phyloP scores from a whole-genome alignment of 2,329 filamentous ascomycete genomes.

The Sporothrix curviconia region DNA sequence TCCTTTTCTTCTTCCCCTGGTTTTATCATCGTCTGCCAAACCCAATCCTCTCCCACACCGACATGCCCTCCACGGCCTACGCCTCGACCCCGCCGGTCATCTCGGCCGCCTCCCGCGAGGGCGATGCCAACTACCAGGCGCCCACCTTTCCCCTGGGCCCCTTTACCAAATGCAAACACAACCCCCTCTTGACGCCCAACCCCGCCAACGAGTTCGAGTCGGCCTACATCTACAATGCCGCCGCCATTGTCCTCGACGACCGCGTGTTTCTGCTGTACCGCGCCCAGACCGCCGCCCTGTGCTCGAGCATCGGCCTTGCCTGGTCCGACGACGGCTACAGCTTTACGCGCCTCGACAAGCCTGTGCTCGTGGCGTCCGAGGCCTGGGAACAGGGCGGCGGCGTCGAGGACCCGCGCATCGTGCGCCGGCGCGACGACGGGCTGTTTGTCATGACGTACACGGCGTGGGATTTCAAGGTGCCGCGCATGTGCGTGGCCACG shows the following conservation, averaged over 20 bases:
- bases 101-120: background rate
- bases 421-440: constrained; percentile 28
- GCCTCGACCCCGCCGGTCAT: background rate
- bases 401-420: constrained; percentile 30
- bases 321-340: constrained; percentile 31
- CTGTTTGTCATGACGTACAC: constrained; percentile 34
- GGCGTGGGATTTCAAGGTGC: constrained; percentile 25
- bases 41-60: background rate
- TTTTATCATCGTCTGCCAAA: background rate
- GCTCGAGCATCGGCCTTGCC: constrained; percentile 29
- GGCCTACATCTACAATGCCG: constrained; percentile 8
- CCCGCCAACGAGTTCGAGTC: constrained; percentile 23
- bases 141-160: constrained; percentile 18
- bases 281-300: constrained; percentile 28
- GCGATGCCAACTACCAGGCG: constrained; percentile 1
- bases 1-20: background rate
- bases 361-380: constrained; percentile 28
- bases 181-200: constrained; percentile 21
- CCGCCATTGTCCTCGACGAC: constrained; percentile 4
- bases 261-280: constrained; percentile 27
- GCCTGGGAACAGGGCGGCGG: constrained; percentile 28
- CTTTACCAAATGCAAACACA: constrained; percentile 19
- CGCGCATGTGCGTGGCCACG: constrained; percentile 31
- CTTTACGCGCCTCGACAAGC: constrained; percentile 29
- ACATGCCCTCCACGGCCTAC: background rate